Conservation (phyloP, 352 stramenopile species). For the Aphanomyces astaci region DNA sequence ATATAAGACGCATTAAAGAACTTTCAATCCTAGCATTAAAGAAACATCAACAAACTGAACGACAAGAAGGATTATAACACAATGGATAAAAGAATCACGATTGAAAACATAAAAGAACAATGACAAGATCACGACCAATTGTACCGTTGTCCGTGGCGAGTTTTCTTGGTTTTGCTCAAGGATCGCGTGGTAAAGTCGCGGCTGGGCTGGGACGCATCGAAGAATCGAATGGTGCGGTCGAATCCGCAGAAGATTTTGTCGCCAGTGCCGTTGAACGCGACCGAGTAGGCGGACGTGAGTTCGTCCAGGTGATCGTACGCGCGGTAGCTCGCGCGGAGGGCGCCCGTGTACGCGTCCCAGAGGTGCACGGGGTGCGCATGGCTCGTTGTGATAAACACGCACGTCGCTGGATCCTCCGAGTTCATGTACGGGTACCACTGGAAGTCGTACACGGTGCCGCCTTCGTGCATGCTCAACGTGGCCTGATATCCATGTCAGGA, state of each 20-base stretch:
- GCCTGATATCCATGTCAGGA: constrained; percentile 20
- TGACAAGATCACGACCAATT: neutral
- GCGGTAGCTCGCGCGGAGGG: constrained; percentile 70
- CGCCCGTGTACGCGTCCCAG: constrained; percentile 86
- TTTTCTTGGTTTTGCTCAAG: constrained; percentile 58
- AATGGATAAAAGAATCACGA: too few species aligned
- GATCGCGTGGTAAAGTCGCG: constrained; percentile 44
- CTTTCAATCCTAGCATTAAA: too few species aligned
- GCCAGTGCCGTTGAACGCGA: constrained; percentile 73
- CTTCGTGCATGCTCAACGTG: constrained; percentile 56
- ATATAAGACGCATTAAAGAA: neutral
- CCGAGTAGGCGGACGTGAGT: constrained; percentile 57
- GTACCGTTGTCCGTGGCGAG: constrained; percentile 51
- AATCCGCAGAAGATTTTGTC: constrained; percentile 82
- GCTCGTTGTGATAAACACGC: constrained; percentile 80
- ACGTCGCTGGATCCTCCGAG: constrained; percentile 60
- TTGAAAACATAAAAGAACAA: too few species aligned
- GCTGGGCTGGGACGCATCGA: constrained; percentile 62
- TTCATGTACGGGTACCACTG: constrained; percentile 85
- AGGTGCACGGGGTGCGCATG: constrained; percentile 85
- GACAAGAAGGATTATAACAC: too few species aligned
- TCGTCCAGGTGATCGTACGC: constrained; percentile 84
- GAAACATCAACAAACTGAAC: too few species aligned
- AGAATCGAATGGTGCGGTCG: constrained; percentile 75
- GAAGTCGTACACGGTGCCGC: constrained; percentile 80